These are phyloP conservation scores for Trametes sp. DNA, from an alignment of 1,284 basidiomycete genomes.

Conservation along the genomic window DNA sequence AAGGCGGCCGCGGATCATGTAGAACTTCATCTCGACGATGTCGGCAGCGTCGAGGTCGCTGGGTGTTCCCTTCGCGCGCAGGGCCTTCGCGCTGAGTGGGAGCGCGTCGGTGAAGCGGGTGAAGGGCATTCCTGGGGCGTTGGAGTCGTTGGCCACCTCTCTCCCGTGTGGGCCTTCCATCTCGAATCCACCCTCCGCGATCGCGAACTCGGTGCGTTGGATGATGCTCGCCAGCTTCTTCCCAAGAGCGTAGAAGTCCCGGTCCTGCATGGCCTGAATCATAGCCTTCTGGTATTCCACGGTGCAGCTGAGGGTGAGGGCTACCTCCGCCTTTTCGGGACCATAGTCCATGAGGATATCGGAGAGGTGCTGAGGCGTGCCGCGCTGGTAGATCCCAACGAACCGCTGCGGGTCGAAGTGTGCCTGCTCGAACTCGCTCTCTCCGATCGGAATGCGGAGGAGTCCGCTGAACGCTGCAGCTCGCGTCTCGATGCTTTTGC, in stretches of 20 bases:
- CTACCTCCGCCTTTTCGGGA: conserved; percentile 49
- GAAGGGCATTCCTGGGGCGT: conserved; percentile 53
- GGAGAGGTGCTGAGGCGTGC: conserved; percentile 54
- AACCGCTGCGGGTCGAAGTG: conserved; percentile 51
- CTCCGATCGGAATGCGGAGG: conserved; percentile 51
- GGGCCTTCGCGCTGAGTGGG: conserved; percentile 59
- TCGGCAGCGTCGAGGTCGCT: conserved; percentile 59
- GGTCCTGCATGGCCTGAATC: conserved; percentile 50
- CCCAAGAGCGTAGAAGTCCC: conserved; percentile 58
- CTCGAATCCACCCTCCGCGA: conserved; percentile 57
- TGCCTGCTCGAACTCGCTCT: conserved; percentile 51
- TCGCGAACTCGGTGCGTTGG: conserved; percentile 60
- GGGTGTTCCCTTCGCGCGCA: conserved; percentile 49
- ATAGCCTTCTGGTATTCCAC: conserved; percentile 58
- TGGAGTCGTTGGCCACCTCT: conserved; percentile 34
- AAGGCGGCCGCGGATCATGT: conserved; percentile 53
- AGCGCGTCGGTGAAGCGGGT: conserved; percentile 60
- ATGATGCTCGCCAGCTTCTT: conserved; percentile 55
- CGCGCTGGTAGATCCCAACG: conserved; percentile 44
- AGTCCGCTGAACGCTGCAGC: conserved; percentile 55
- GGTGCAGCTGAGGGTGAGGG: conserved; percentile 45
- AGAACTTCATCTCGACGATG: conserved; percentile 65
- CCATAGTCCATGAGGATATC: conserved; percentile 58
- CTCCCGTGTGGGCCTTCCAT: conserved; percentile 43
- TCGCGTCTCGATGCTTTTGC: conserved; percentile 56